phyloP scores from a whole-genome alignment of 2,329 filamentous ascomycete genomes.

The Hymenoscyphus infarciens region DNA sequence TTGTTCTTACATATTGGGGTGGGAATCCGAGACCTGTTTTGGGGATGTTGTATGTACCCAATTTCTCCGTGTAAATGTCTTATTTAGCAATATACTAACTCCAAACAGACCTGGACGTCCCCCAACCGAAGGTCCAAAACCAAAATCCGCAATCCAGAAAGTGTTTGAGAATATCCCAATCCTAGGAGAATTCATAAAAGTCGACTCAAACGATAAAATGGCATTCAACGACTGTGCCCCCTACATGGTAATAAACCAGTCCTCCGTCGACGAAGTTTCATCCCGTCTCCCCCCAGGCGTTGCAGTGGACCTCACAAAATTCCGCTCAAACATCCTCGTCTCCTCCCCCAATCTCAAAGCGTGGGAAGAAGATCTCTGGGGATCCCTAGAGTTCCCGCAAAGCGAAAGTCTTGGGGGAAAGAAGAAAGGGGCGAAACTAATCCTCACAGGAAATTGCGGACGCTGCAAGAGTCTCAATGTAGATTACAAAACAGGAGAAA shows the following conservation, averaged over 20 bases:
- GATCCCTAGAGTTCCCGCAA: conserved; percentile 37
- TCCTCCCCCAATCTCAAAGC: conserved; percentile 48
- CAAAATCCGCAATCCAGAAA: conserved; percentile 14
- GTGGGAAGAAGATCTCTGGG: conserved; percentile 74
- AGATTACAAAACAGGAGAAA: conserved; percentile 62
- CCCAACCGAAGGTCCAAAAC: conserved; percentile 18
- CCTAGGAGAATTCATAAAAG: conserved; percentile 17
- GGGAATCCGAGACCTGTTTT: conserved; percentile 56
- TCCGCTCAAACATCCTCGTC: conserved; percentile 71
- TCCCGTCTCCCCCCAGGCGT: conserved; percentile 47
- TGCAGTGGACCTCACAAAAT: conserved; percentile 62
- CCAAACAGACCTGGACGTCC: conserved; percentile 17
- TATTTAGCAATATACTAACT: too few species aligned
- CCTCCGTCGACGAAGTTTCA: conserved; percentile 66
- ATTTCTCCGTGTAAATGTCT: too few species aligned
- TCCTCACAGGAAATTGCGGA: conserved; percentile 66
- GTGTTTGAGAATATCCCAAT: conserved; percentile 23
- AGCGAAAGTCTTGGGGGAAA: too few species aligned
- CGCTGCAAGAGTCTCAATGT: conserved; percentile 69
- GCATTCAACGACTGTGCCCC: conserved; percentile 74
- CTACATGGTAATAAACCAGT: conserved; percentile 67
- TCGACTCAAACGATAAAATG: conserved; percentile 46
- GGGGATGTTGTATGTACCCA: conserved; percentile 39
- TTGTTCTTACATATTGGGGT: conserved; percentile 63
- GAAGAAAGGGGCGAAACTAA: conserved; percentile 38